Base-by-base conservation (phyloP, 805 yeast species). In the Candida boleticola region DNA sequence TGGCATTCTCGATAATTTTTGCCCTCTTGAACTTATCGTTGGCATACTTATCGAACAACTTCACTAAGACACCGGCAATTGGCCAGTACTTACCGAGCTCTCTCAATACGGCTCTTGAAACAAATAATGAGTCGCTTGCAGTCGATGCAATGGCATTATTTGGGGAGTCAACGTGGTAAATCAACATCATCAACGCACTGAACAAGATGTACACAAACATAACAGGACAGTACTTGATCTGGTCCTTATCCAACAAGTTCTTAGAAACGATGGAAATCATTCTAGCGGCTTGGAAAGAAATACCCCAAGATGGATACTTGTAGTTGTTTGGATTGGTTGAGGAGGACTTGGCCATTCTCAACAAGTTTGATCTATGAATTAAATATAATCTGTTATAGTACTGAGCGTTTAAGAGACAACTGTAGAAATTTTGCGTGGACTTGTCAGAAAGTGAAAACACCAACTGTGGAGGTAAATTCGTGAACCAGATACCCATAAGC, bases 251-350 rank as follows among this genome's bases (percentile, higher is more conserved):
- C 30, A 71, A 51, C 43, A 85, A 50, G 43, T 77, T 80, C 37
- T 80, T 80, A 22, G 79, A 72, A 41, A 86, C 80, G 33, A 77
- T 69, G 4, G 85, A 75, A 47, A 85, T 80, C 79, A 83, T 80
- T 52, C 86, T 78, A 1, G 93, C 89, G 1, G 90, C 86, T 59
- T 83, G 88, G 68, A 84, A 85, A 2, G 89, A 85, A 43, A 85
- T 83, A 7, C 89, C 87, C 83, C 87, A 80, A n/a, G 85, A 77
- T 4, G 88, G 87, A 55, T 80, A 81, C 50, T 57, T 70, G 63
- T 63, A 72, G 54, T 68, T 72, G 48, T 60, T 64, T 13, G 73
- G 72, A 41, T 61, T 61, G 1, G 71, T 61, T 2, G 71, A 61
- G 9, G 63, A 60, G 19, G 70, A 61, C 42, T 63, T 53, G 16